phyloP scores from a whole-genome alignment of 208 protist genomes.

The Trichomonas gallinae region DNA sequence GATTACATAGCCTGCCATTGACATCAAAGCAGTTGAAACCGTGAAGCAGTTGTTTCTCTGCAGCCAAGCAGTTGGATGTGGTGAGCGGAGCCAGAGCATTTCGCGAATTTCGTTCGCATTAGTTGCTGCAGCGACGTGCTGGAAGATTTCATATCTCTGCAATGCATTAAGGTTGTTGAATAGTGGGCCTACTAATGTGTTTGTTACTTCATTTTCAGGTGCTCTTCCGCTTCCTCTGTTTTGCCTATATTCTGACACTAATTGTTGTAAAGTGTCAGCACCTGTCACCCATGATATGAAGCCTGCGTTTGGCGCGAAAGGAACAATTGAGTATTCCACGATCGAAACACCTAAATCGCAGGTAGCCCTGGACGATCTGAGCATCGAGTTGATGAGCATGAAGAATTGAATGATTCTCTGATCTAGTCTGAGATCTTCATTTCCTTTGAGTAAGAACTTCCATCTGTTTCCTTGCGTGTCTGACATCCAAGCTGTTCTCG shows the following conservation, averaged over 20 bases:
- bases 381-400: neutral
- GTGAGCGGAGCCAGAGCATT: neutral
- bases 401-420: constrained; percentile 25
- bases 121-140: neutral
- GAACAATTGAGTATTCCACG: neutral
- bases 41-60: neutral
- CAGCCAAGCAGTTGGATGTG: neutral
- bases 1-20: constrained; percentile 12
- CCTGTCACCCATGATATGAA: constrained; percentile 10
- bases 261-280: neutral
- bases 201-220: neutral
- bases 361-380: neutral
- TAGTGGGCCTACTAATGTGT: neutral
- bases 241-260: neutral
- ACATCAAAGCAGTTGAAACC: constrained; percentile 21
- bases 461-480: neutral
- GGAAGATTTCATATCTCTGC: constrained; percentile 8
- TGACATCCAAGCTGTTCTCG: neutral
- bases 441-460: constrained; percentile 23
- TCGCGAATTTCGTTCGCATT: neutral
- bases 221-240: neutral
- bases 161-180: neutral
- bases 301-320: neutral
- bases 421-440: constrained; percentile 25
- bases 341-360: neutral